These are phyloP conservation scores for Amanita fuliginea DNA, from an alignment of 768 basidiomycete genomes.

Conservation along the genomic window DNA sequence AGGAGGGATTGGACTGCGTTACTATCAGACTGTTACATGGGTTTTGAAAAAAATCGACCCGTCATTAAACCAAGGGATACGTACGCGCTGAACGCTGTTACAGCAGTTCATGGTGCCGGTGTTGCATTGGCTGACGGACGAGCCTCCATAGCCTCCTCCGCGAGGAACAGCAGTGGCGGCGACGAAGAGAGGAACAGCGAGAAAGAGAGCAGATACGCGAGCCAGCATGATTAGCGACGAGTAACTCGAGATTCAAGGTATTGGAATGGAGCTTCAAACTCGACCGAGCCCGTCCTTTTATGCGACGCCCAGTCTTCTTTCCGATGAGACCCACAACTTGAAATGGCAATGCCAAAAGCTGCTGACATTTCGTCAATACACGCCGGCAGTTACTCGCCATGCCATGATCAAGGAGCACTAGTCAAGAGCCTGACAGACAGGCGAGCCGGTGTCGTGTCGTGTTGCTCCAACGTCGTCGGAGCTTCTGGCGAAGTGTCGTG, in stretches of 20 bases:
- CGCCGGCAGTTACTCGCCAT: slow-evolving; percentile 1
- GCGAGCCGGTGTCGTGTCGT: neutral
- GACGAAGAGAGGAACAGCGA: slow-evolving; percentile 13
- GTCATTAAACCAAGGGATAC: neutral
- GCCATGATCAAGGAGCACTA: neutral
- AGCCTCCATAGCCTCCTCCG: slow-evolving; percentile 5
- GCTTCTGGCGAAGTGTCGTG: slow-evolving; percentile 1
- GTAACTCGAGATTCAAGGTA: neutral
- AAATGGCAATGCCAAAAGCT: neutral
- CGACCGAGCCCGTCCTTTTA: neutral
- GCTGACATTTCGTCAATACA: slow-evolving; percentile 4
- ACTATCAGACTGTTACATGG: neutral
- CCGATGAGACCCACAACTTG: neutral
- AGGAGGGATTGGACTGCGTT: neutral
- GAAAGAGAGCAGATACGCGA: slow-evolving; percentile 11
- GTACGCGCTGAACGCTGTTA: slow-evolving; percentile 11
- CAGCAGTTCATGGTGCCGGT: slow-evolving; percentile 14
- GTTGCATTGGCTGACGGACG: slow-evolving; percentile 10
- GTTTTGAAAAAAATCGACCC: neutral
- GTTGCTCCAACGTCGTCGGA: slow-evolving; percentile 1
- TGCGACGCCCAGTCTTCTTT: neutral
- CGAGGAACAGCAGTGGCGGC: slow-evolving; percentile 12
- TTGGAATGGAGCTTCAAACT: slow-evolving; percentile 1
- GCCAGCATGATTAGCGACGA: slow-evolving; percentile 11
- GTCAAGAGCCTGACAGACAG: slow-evolving; percentile 5